phyloP scores from a whole-genome alignment of 1,284 basidiomycete genomes.

The Salmacisia buchloeana region DNA sequence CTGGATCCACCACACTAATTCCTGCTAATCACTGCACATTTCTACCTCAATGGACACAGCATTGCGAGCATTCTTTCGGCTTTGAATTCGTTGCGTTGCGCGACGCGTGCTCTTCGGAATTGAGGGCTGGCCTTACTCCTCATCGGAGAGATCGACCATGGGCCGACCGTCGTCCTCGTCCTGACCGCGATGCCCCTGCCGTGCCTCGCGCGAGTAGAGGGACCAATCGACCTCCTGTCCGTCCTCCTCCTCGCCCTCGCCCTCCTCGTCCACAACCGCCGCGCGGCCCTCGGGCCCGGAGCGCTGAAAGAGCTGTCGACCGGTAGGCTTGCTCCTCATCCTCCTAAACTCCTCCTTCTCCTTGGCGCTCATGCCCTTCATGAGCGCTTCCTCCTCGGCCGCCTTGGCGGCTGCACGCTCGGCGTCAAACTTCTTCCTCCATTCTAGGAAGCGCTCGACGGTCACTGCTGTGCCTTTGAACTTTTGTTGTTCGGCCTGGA shows the following conservation, averaged over 20 bases:
- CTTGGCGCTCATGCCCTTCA: conserved; percentile 66
- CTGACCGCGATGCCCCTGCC: conserved; percentile 37
- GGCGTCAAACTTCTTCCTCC: conserved; percentile 68
- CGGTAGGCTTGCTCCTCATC: conserved; percentile 62
- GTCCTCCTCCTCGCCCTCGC: conserved; percentile 25
- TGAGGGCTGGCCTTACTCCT: conserved; percentile 8
- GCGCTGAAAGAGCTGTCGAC: conserved; percentile 51
- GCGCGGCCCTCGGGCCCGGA: conserved; percentile 28
- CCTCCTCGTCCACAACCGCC: conserved; percentile 17
- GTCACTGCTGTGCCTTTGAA: conserved; percentile 88
- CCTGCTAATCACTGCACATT: too few relatives aligned
- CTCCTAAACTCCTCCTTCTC: conserved; percentile 83
- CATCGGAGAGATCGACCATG: not conserved
- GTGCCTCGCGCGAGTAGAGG: conserved; percentile 38
- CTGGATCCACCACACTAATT: too few relatives aligned
- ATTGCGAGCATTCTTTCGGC: too few relatives aligned
- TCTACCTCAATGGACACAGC: too few relatives aligned
- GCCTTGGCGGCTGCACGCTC: conserved; percentile 55
- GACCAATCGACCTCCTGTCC: conserved; percentile 38
- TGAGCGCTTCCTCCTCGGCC: conserved; percentile 72
- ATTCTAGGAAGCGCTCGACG: conserved; percentile 68
- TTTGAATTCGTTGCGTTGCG: too few relatives aligned
- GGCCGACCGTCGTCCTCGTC: conserved; percentile 20
- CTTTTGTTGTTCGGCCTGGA: conserved; percentile 76
- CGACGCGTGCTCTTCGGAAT: too few relatives aligned